Evolutionary conservation across 2,329 filamentous ascomycete genomes (phyloP), one percentile per base, ranked within the genome.

Genomic region (Coleophoma crateriformis): DNA sequence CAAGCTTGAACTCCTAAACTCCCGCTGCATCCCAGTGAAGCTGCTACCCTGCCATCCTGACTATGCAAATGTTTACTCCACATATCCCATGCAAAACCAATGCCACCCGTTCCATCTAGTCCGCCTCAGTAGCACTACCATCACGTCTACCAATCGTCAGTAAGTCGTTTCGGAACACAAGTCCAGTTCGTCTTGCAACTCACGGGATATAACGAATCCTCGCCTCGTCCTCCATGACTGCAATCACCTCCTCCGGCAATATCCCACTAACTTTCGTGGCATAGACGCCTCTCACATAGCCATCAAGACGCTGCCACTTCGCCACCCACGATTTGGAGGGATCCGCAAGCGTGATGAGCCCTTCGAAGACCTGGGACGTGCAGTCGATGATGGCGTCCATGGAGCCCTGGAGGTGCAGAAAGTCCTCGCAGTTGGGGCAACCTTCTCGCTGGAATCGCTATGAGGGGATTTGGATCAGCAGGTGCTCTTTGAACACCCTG

Each of bases 311-410:
- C 76, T 97, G 90, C 87, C 91, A 97, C 66, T 89, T 88, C n/a
- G 92, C 91, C 45, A 97, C 89, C 94, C 94, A 99, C 63, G 88
- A 95, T 58, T 77, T 81, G 40, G 73, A 72, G n/a, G 91, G 91
- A 66, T 96, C 85, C 44, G 85, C 82, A 35, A 97, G 78, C 38
- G 88, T 83, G 66, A 97, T 89, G 56, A 96, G 72, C 44, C 94
- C 94, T 68, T 99, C 94, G 67, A 94, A 99, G 57, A 97, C 91
- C 64, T 92, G 88, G 13, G 90, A 96, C 17, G 94, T 99, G 79
- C 91, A 96, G 72, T 90, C 89, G 65, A 89, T 84, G 63, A 97
- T 88, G 55, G 84, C 80, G 53, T 99, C 94, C 60, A 79, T 74
- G 57, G 85, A 87, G 66, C 85, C 84, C 56, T 82, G 79, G 53